phyloP scores from a whole-genome alignment of 1,284 basidiomycete species.

The Apiotrichum akiyoshidainum region DNA sequence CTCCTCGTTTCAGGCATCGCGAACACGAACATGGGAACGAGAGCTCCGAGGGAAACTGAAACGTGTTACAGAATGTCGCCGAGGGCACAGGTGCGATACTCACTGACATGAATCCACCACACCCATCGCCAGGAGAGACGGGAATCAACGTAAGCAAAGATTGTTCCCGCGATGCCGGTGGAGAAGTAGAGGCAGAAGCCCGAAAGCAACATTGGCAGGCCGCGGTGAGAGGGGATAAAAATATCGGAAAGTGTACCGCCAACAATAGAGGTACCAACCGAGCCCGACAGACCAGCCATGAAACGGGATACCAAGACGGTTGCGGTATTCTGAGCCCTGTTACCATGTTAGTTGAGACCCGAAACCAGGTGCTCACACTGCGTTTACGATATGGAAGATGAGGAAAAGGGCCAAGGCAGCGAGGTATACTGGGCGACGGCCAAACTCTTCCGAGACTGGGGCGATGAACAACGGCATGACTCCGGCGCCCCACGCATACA shows the following conservation, averaged over 20 bases:
- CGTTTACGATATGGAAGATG: slow-evolving; percentile 62
- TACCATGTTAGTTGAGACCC: not conserved
- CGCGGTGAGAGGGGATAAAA: slow-evolving; percentile 43
- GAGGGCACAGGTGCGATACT: slow-evolving; percentile 7
- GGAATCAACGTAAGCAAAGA: slow-evolving; percentile 65
- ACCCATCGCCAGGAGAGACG: slow-evolving; percentile 73
- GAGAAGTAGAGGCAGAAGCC: slow-evolving; percentile 60
- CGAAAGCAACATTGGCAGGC: slow-evolving; percentile 69
- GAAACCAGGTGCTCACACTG: slow-evolving; percentile 55
- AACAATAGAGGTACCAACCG: slow-evolving; percentile 66
- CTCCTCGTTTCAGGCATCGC: slow-evolving; percentile 48
- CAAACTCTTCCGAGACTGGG: slow-evolving; percentile 74
- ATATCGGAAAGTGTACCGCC: slow-evolving; percentile 73
- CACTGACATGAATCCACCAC: slow-evolving; percentile 69
- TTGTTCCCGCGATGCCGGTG: slow-evolving; percentile 65
- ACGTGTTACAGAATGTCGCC: not conserved
- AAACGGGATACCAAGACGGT: slow-evolving; percentile 67
- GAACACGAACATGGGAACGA: slow-evolving; percentile 36
- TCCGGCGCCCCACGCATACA: slow-evolving; percentile 57
- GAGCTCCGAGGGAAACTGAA: slow-evolving; percentile 30
- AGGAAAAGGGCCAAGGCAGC: slow-evolving; percentile 59
- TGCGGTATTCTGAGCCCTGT: slow-evolving; percentile 63
- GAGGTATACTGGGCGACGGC: slow-evolving; percentile 66
- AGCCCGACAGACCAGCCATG: slow-evolving; percentile 61
- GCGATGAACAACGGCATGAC: slow-evolving; percentile 67